These are phyloP conservation scores for Aspergillus thermomutatus DNA, from an alignment of 2,329 filamentous ascomycete genomes.

Conservation along the genomic window DNA sequence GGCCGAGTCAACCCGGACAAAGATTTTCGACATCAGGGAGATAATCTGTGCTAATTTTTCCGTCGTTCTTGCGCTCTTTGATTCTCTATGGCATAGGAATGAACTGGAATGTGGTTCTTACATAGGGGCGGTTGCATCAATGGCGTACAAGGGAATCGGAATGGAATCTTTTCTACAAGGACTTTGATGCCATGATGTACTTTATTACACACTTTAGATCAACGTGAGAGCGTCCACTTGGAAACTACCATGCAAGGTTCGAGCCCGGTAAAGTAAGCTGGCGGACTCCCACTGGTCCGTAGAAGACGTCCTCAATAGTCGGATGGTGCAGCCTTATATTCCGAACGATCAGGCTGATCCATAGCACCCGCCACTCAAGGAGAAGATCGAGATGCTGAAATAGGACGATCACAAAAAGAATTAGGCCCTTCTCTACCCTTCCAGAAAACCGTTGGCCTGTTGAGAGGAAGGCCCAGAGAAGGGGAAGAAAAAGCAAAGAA, in stretches of 20 bases:
- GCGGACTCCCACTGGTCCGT: neutral
- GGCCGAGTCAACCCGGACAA: neutral
- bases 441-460: neutral
- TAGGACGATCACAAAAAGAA: neutral
- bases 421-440: neutral
- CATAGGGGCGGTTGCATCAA: neutral
- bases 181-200: neutral
- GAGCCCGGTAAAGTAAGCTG: neutral
- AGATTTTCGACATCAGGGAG: neutral
- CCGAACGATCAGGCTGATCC: neutral
- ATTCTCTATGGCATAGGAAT: neutral
- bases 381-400: neutral
- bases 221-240: neutral
- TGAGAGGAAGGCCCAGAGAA: constrained; percentile 1
- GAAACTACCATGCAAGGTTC: neutral
- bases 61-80: too few species aligned
- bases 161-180: neutral
- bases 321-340: neutral
- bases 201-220: neutral
- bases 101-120: neutral
- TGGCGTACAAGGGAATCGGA: neutral
- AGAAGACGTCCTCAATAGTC: neutral
- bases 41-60: neutral
- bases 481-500: constrained; percentile 4
- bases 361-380: neutral